These are phyloP conservation scores for Candida xiaguanensis DNA, from an alignment of 805 yeast species.

Conservation along the genomic window DNA sequence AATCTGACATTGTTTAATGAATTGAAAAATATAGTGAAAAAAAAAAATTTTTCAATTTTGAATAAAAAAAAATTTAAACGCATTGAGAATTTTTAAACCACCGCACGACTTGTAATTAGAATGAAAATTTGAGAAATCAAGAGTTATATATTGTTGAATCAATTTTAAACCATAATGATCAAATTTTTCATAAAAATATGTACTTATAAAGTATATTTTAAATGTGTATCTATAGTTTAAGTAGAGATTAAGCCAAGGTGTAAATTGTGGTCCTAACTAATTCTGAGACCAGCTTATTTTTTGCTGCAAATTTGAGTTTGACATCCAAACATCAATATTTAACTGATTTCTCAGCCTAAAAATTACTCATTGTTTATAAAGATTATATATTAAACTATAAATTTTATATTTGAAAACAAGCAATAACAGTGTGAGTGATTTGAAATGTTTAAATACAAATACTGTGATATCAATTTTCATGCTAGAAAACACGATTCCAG, in stretches of 20 bases:
- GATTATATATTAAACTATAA: too few species aligned
- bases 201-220: too few species aligned
- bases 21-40: constrained; percentile 2
- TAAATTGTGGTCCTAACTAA: constrained; percentile 3
- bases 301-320: constrained; percentile 4
- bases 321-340: constrained; percentile 6
- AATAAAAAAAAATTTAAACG: not conserved
- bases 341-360: not conserved
- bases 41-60: not conserved
- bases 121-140: not conserved
- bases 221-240: too few species aligned
- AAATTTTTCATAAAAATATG: too few species aligned
- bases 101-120: not conserved
- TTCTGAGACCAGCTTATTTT: constrained; percentile 2
- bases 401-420: too few species aligned
- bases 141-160: not conserved
- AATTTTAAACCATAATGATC: too few species aligned
- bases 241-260: not conserved
- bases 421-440: too few species aligned
- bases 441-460: too few species aligned
- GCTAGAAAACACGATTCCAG: too few species aligned
- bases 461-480: too few species aligned
- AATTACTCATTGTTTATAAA: not conserved
- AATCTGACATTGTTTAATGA: constrained; percentile 56
- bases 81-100: too few species aligned